These are phyloP conservation scores for Umbelopsis sp. DNA, from an alignment of 371 early-diverging fungal genomes.

Conservation along the genomic window DNA sequence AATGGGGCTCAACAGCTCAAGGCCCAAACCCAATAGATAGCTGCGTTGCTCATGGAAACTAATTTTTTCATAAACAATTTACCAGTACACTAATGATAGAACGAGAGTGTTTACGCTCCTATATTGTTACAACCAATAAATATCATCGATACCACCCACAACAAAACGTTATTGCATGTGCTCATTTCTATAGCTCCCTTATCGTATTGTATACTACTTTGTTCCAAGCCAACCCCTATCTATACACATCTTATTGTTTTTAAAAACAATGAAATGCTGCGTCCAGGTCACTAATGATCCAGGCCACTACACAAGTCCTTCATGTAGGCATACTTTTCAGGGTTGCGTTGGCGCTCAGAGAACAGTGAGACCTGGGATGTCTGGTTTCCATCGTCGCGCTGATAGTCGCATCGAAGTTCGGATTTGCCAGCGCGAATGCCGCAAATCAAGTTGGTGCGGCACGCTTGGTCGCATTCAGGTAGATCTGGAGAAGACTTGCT, in stretches of 20 bases:
- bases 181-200: too few species aligned
- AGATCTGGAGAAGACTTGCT: conserved; percentile 44
- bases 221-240: too few species aligned
- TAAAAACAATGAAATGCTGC: too few species aligned
- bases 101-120: not conserved
- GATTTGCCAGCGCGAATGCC: conserved; percentile 59
- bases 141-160: too few species aligned
- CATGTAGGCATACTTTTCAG: conserved; percentile 5
- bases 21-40: conserved; percentile 35
- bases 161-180: too few species aligned
- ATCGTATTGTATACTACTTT: too few species aligned
- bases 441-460: conserved; percentile 49
- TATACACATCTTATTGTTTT: too few species aligned
- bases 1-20: conserved; percentile 55
- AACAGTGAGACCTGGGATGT: not conserved
- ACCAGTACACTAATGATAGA: conserved; percentile 4
- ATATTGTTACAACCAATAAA: not conserved
- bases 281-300: not conserved
- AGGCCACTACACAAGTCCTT: conserved; percentile 11
- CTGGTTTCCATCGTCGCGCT: conserved; percentile 25
- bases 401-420: conserved; percentile 51
- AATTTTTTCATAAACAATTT: conserved; percentile 8
- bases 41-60: conserved; percentile 27
- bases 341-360: not conserved
- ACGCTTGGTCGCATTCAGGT: conserved; percentile 42